Conservation (phyloP, 805 yeast species). For the Yarrowia yakushimensis region DNA sequence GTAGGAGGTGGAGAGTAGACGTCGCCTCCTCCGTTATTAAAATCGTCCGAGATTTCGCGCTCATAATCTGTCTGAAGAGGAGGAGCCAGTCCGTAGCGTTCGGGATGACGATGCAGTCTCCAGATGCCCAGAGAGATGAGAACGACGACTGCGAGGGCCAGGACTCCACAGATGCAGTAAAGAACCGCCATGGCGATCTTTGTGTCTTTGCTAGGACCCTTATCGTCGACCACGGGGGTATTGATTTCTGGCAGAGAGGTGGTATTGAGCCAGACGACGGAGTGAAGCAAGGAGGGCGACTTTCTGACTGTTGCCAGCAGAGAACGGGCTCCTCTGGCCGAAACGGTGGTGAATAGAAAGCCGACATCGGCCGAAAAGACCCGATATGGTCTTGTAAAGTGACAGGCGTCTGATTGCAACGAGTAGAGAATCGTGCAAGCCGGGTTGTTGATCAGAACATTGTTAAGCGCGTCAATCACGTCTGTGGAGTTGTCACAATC, state of each 20-base stretch:
- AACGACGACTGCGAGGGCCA: slow-evolving; percentile 34
- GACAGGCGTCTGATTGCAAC: slow-evolving; percentile 29
- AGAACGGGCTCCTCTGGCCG: slow-evolving; percentile 27
- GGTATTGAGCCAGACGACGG: slow-evolving; percentile 19
- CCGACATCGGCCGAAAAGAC: slow-evolving; percentile 31
- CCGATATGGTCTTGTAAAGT: slow-evolving; percentile 27
- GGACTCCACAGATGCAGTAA: slow-evolving; percentile 35
- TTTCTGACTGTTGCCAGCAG: slow-evolving; percentile 25
- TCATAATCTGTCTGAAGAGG: neutral
- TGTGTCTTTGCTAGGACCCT: slow-evolving; percentile 26
- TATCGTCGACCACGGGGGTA: slow-evolving; percentile 1
- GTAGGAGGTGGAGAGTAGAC: slow-evolving; percentile 27
- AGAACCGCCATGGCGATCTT: slow-evolving; percentile 36
- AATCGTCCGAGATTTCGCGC: slow-evolving; percentile 1
- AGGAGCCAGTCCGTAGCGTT: slow-evolving; percentile 35
- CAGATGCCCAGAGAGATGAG: slow-evolving; percentile 37
- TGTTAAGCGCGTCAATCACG: slow-evolving; percentile 28
- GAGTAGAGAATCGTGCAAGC: slow-evolving; percentile 32
- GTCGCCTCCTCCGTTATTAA: slow-evolving; percentile 27
- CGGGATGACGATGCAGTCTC: slow-evolving; percentile 39
- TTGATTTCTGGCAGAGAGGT: neutral
- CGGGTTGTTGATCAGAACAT: slow-evolving; percentile 27
- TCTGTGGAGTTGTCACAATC: slow-evolving; percentile 30
- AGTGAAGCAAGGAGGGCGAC: slow-evolving; percentile 16
- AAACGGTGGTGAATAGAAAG: slow-evolving; percentile 31